Evolutionary conservation across 768 basidiomycete genomes (phyloP).

Genomic region (Thelephora aurantiotincta): DNA sequence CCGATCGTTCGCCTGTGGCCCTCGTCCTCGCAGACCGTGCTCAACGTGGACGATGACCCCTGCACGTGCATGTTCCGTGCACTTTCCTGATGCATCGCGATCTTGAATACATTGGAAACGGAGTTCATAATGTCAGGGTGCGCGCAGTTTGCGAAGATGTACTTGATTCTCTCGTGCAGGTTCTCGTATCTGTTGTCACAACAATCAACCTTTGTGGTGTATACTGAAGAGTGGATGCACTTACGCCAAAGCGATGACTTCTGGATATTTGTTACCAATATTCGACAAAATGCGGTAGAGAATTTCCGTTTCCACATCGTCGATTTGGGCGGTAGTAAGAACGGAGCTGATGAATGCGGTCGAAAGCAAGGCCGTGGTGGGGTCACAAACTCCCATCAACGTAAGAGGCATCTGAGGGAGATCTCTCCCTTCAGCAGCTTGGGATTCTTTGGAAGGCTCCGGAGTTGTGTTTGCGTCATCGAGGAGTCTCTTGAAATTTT

Average conservation of each 20-base stretch:
- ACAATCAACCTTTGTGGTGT: neutral
- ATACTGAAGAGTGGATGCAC: constrained; percentile 18
- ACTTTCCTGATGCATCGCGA: constrained; percentile 41
- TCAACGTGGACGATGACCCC: constrained; percentile 51
- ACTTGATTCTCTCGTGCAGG: constrained; percentile 61
- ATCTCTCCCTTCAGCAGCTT: constrained; percentile 17
- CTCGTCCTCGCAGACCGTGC: constrained; percentile 41
- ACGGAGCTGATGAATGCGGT: constrained; percentile 68
- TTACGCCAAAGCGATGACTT: constrained; percentile 59
- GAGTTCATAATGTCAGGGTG: constrained; percentile 58
- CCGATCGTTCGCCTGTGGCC: constrained; percentile 31
- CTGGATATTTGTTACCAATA: constrained; percentile 51
- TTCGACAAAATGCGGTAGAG: constrained; percentile 67
- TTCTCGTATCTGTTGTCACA: constrained; percentile 46
- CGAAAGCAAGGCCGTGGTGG: constrained; percentile 52
- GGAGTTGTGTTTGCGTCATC: constrained; percentile 46
- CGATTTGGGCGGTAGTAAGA: constrained; percentile 59
- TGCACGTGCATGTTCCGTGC: constrained; percentile 25
- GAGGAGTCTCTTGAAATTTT: constrained; percentile 45
- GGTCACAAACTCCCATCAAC: constrained; percentile 48
- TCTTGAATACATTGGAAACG: constrained; percentile 63
- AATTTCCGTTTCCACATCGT: constrained; percentile 72
- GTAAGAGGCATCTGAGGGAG: constrained; percentile 41
- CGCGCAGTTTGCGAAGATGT: constrained; percentile 54
- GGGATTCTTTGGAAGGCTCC: constrained; percentile 24